These are phyloP conservation scores for Debaryomycetaceae sp. DNA, from an alignment of 1,139 yeast genomes.

Conservation along the genomic window DNA sequence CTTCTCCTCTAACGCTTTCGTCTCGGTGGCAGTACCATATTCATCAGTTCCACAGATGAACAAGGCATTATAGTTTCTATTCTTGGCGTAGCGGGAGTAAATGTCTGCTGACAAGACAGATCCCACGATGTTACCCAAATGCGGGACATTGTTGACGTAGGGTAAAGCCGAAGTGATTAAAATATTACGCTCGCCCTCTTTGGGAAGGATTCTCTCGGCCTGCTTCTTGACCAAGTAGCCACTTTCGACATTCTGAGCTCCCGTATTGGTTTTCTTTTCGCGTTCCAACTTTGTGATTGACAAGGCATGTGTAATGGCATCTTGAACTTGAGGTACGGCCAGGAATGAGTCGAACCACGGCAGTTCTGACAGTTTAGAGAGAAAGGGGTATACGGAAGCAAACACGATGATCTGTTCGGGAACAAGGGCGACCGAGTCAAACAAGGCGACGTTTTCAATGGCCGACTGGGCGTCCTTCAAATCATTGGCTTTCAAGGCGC, in stretches of 20 bases:
- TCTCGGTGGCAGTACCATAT: slow-evolving; percentile 98
- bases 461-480: not conserved
- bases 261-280: slow-evolving; percentile 44
- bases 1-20: slow-evolving; percentile 91
- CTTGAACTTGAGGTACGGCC: slow-evolving; percentile 20
- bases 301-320: slow-evolving; percentile 28
- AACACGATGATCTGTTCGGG: slow-evolving; percentile 39
- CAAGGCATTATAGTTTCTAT: slow-evolving; percentile 78
- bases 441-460: slow-evolving; percentile 3
- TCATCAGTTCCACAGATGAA: slow-evolving; percentile 97
- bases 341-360: slow-evolving; percentile 36
- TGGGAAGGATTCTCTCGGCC: slow-evolving; percentile 38
- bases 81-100: slow-evolving; percentile 80
- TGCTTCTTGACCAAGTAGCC: slow-evolving; percentile 30
- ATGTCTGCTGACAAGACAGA: slow-evolving; percentile 93
- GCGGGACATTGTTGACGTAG: slow-evolving; percentile 96
- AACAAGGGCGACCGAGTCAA: slow-evolving; percentile 11
- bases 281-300: slow-evolving; percentile 31
- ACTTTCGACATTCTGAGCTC: slow-evolving; percentile 35
- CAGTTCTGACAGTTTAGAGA: slow-evolving; percentile 1
- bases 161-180: slow-evolving; percentile 94
- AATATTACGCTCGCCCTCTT: slow-evolving; percentile 62
- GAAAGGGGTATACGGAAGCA: slow-evolving; percentile 30
- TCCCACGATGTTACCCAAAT: slow-evolving; percentile 92
- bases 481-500: slow-evolving; percentile 3